Conservation (phyloP, 2,329 filamentous ascomycete species). For the Dendrostoma leiphaemia region DNA sequence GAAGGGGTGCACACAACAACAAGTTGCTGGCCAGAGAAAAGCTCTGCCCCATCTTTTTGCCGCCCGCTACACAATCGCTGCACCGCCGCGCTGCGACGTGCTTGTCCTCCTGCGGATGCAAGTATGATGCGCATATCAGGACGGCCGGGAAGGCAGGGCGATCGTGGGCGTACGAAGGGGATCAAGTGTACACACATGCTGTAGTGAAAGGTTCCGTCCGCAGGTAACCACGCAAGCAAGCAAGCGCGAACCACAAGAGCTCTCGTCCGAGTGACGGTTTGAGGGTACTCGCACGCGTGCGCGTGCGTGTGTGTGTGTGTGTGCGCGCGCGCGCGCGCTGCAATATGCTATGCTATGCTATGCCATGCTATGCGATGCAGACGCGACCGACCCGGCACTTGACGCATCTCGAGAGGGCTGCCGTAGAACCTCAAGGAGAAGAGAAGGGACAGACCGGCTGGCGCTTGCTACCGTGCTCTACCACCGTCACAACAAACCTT, state of each 20-base stretch:
- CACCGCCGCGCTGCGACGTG: conserved; percentile 9
- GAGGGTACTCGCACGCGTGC: not conserved
- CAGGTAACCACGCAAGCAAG: not conserved
- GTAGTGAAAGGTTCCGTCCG: not conserved
- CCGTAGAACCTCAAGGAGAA: conserved; percentile 6
- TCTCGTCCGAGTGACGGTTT: not conserved
- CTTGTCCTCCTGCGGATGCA: conserved; percentile 21
- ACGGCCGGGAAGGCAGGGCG: conserved; percentile 7
- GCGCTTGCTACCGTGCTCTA: not conserved
- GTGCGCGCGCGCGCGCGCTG: not conserved
- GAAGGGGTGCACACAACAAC: not conserved
- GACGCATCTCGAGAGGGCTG: not conserved
- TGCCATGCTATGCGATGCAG: conserved; percentile 13
- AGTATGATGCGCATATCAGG: conserved; percentile 19
- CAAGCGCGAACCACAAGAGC: not conserved
- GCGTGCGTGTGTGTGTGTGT: not conserved
- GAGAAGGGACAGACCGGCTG: too few species aligned
- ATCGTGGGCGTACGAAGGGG: not conserved
- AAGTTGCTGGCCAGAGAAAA: too few species aligned
- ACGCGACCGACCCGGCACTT: conserved; percentile 5
- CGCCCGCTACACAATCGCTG: conserved; percentile 10
- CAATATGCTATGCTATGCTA: not conserved
- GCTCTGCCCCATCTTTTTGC: not conserved
- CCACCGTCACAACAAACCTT: not conserved
- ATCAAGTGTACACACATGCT: too few species aligned